Conservation (phyloP, 2,329 filamentous ascomycete species). For the Zasmidium citrigriseum region DNA sequence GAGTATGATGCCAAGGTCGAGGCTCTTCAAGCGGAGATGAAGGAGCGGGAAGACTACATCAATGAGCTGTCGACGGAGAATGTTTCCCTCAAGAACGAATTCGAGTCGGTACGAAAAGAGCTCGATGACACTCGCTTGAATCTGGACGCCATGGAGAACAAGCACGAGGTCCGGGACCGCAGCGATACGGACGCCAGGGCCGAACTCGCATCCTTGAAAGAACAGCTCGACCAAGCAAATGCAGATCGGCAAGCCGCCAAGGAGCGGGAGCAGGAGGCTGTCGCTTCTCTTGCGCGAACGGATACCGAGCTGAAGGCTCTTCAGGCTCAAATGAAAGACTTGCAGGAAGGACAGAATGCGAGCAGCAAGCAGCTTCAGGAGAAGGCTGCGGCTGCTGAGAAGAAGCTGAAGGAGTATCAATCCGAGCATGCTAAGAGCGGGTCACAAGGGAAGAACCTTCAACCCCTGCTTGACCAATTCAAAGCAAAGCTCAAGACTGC, state of each 20-base stretch:
- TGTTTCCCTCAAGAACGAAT: conserved; percentile 66
- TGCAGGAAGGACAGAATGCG: conserved; percentile 14
- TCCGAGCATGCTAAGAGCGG: conserved; percentile 47
- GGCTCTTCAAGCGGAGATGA: conserved; percentile 58
- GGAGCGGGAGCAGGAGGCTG: conserved; percentile 43
- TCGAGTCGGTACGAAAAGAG: conserved; percentile 68
- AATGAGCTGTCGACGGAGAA: conserved; percentile 70
- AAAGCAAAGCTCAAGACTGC: conserved; percentile 56
- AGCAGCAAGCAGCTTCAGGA: conserved; percentile 43
- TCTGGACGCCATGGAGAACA: conserved; percentile 52
- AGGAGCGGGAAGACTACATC: conserved; percentile 59
- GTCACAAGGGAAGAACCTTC: conserved; percentile 54
- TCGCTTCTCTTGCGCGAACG: conserved; percentile 27
- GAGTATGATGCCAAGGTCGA: conserved; percentile 69
- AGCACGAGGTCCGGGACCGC: conserved; percentile 23
- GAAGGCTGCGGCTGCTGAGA: conserved; percentile 35
- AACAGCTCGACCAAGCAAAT: conserved; percentile 46
- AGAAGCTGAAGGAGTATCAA: conserved; percentile 40
- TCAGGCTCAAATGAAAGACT: conserved; percentile 47
- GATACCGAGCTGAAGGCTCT: conserved; percentile 55
- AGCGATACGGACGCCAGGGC: conserved; percentile 13
- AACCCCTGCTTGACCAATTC: conserved; percentile 58
- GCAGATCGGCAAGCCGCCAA: conserved; percentile 40
- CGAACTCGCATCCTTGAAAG: conserved; percentile 35
- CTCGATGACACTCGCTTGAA: conserved; percentile 53